A percentile compares a stretch with the other conserved stretches of the same genome.
phyloP scores from a whole-genome alignment of 169 alveolate genomes.

The Amoebophrya sp. region DNA sequence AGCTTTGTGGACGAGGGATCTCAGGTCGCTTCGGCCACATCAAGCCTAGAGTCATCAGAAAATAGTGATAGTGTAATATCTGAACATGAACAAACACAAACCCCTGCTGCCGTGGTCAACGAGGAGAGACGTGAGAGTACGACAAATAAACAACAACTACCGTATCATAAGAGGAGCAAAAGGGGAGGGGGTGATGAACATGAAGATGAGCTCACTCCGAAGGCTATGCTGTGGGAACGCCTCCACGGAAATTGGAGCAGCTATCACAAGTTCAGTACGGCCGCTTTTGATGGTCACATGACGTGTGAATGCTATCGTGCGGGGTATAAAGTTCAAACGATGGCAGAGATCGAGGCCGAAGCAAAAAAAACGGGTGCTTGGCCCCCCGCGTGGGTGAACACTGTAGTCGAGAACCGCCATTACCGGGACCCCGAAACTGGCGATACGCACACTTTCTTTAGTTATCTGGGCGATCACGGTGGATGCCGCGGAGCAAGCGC shows the following conservation, averaged over 20 bases:
- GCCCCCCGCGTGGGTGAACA: conserved; percentile 1
- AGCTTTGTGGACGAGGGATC: too few relatives aligned
- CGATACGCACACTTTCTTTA: not conserved
- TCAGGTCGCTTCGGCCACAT: too few relatives aligned
- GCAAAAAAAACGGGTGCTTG: not conserved
- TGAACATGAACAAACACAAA: too few relatives aligned
- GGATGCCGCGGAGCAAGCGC: not conserved
- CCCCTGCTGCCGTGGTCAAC: too few relatives aligned
- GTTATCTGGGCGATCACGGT: not conserved
- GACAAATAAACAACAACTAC: too few relatives aligned
- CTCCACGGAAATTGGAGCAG: not conserved
- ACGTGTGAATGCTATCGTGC: not conserved
- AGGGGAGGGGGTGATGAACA: too few relatives aligned
- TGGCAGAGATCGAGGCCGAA: not conserved
- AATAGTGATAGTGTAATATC: too few relatives aligned
- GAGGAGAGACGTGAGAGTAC: too few relatives aligned
- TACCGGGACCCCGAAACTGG: not conserved
- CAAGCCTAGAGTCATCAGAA: too few relatives aligned
- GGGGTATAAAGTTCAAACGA: not conserved
- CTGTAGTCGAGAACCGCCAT: not conserved
- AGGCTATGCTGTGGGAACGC: not conserved
- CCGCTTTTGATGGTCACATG: not conserved
- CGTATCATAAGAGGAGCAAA: too few relatives aligned
- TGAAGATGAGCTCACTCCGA: not conserved
- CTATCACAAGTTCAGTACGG: not conserved